Evolutionary conservation across 768 basidiomycete species (phyloP), one percentile per base, ranked within the genome.

Genomic region (Termitomyces eurrhizus): DNA sequence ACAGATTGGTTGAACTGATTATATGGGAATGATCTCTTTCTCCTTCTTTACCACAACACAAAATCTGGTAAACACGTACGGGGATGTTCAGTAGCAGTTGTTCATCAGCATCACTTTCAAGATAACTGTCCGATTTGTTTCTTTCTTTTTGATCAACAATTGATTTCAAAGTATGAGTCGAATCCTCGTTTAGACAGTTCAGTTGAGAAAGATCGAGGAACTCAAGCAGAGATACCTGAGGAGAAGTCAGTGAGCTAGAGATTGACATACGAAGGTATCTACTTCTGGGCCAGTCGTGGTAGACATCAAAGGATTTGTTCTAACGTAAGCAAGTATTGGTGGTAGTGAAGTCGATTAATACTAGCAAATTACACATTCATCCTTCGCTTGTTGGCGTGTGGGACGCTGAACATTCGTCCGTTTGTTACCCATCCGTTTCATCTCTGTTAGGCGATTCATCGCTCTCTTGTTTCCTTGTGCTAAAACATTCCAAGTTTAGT

Each of bases 381-480:
- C 92, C 75, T 90, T 89, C 13, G 96, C 95, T 69, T 98, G 86
- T 70, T 95, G 90, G 59, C 96, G 83, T 21, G 96, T 98, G 39
- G 96, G 95, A 62, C 95, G 85, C 18, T 87, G 86, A 54, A 87
- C 82, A 64, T 90, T 88, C 50, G 81, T 80, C 64, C 89, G 83
- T 73, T 90, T 93, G 72, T 86, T 87, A 12, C 92, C 91, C 77
- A 86, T 83, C 36, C 92, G 87, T 73, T 97, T 97, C 82, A 98
- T 89, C 74, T 98, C 95, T 32, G 95, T 96, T 69, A 98, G 75
- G 36, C 96, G 85, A 64, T 85, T 90, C 95, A 97, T 98, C 6
- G 96, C 96, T 41, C 95, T 88, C 74, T 94, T 95, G 76, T 98
- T 96, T n/a, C 93, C 92, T 84, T 98, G 96, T 4, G 93, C 95